A percentile compares a stretch with the other conserved stretches of the same genome.
phyloP scores from a whole-genome alignment of 2,329 filamentous ascomycete species.

The Aureobasidium sp. region DNA sequence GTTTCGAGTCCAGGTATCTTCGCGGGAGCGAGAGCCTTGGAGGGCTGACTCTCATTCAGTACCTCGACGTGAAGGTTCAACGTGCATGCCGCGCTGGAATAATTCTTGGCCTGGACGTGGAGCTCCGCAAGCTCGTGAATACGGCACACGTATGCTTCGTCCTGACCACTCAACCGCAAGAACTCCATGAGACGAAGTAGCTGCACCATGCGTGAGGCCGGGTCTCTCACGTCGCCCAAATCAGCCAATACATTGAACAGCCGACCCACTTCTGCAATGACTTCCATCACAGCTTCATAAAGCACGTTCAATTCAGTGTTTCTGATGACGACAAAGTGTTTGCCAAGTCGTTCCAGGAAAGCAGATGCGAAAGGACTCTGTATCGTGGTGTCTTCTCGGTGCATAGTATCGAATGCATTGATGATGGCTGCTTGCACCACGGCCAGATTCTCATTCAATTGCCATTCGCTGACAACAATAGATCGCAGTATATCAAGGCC shows the following conservation, averaged over 20 bases:
- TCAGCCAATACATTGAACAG: slow-evolving; percentile 86
- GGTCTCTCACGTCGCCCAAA: slow-evolving; percentile 57
- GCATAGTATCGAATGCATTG: slow-evolving; percentile 81
- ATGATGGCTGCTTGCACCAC: slow-evolving; percentile 96
- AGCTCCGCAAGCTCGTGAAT: slow-evolving; percentile 82
- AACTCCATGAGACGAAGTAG: slow-evolving; percentile 91
- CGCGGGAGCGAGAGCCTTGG: not conserved
- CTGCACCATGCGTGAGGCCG: slow-evolving; percentile 79
- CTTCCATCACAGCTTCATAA: slow-evolving; percentile 65
- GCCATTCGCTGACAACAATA: slow-evolving; percentile 99
- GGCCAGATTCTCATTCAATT: slow-evolving; percentile 81
- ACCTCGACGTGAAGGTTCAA: slow-evolving; percentile 85
- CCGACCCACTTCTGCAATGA: slow-evolving; percentile 81
- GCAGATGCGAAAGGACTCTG: slow-evolving; percentile 31
- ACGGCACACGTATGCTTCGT: slow-evolving; percentile 93
- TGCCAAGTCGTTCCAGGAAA: slow-evolving; percentile 73
- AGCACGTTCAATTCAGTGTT: slow-evolving; percentile 63
- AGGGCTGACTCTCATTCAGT: slow-evolving; percentile 53
- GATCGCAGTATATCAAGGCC: slow-evolving; percentile 91
- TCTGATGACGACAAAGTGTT: slow-evolving; percentile 67
- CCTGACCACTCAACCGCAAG: slow-evolving; percentile 90
- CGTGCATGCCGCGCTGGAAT: slow-evolving; percentile 81
- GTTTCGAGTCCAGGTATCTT: slow-evolving; percentile 59
- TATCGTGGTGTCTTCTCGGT: slow-evolving; percentile 50
- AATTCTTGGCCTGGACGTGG: slow-evolving; percentile 68